phyloP scores from a whole-genome alignment of 2,329 filamentous ascomycete species.

The Pseudogymnoascus sp. region DNA sequence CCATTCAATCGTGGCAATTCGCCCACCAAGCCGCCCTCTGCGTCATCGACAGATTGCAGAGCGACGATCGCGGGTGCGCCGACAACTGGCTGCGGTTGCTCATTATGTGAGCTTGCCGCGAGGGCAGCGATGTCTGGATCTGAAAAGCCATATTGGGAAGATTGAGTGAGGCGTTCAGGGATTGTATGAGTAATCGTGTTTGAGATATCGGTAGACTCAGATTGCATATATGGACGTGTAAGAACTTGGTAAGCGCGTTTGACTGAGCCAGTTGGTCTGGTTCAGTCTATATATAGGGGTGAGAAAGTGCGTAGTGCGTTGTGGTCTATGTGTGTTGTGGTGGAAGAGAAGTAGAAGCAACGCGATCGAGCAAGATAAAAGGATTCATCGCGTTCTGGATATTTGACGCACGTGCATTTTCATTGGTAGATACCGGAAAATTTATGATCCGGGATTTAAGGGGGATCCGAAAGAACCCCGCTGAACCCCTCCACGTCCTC shows the following conservation, averaged over 20 bases:
- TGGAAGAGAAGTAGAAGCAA: background rate
- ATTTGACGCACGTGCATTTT: constrained; percentile 8
- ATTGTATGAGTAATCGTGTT: constrained; percentile 35
- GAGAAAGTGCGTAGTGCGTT: background rate
- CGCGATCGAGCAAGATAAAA: background rate
- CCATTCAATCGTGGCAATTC: constrained; percentile 46
- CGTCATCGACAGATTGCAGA: constrained; percentile 22
- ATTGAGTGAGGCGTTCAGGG: constrained; percentile 24
- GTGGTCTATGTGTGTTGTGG: background rate
- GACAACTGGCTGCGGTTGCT: constrained; percentile 26
- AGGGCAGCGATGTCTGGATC: constrained; percentile 34
- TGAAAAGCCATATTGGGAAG: constrained; percentile 52
- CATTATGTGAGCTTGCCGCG: constrained; percentile 13
- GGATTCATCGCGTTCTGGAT: background rate
- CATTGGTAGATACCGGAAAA: constrained; percentile 4
- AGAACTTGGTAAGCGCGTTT: constrained; percentile 16
- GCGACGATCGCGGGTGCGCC: constrained; percentile 19
- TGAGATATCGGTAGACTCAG: constrained; percentile 45
- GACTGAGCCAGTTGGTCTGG: constrained; percentile 28
- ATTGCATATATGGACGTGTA: constrained; percentile 56
- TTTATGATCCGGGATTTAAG: background rate
- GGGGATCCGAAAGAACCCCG: background rate
- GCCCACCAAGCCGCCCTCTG: constrained; percentile 41
- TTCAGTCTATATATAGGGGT: background rate
- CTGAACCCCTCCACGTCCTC: background rate